phyloP scores from a whole-genome alignment of 768 basidiomycete genomes.

The Termitomyces bulborhizus region DNA sequence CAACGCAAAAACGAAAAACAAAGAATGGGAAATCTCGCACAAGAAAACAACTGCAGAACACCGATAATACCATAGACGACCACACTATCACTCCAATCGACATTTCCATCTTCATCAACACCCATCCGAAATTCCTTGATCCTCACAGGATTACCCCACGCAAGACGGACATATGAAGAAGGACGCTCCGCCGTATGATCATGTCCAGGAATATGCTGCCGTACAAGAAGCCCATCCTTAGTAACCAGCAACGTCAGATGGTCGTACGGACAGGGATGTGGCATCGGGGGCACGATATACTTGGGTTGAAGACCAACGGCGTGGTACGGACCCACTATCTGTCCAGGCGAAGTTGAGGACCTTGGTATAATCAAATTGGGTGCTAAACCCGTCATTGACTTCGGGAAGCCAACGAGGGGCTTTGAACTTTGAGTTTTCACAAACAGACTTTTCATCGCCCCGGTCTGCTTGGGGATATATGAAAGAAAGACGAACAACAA shows the following conservation, averaged over 20 bases:
- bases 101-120: constrained; percentile 23
- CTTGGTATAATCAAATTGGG: background rate
- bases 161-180: constrained; percentile 36
- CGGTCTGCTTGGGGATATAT: no score
- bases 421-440: constrained; percentile 23
- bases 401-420: constrained; percentile 15
- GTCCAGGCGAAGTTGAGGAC: constrained; percentile 11
- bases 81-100: constrained; percentile 51
- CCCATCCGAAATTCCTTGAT: constrained; percentile 41
- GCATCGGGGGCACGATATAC: constrained; percentile 58
- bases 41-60: constrained; percentile 63
- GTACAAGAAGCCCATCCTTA: constrained; percentile 58
- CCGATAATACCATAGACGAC: constrained; percentile 76
- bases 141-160: constrained; percentile 52
- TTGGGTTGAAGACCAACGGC: constrained; percentile 25
- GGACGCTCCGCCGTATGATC: constrained; percentile 16
- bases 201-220: constrained; percentile 39
- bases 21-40: constrained; percentile 29
- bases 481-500: no score
- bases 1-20: background rate
- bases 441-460: constrained; percentile 16
- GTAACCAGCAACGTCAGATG: constrained; percentile 59
- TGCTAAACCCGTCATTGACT: constrained; percentile 10
- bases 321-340: constrained; percentile 9
- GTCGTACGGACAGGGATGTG: constrained; percentile 72